A percentile compares a stretch with the other conserved stretches of the same genome.
These are phyloP conservation scores for Pythium dissimile DNA, from an alignment of 352 stramenopile genomes.

Conservation along the genomic window DNA sequence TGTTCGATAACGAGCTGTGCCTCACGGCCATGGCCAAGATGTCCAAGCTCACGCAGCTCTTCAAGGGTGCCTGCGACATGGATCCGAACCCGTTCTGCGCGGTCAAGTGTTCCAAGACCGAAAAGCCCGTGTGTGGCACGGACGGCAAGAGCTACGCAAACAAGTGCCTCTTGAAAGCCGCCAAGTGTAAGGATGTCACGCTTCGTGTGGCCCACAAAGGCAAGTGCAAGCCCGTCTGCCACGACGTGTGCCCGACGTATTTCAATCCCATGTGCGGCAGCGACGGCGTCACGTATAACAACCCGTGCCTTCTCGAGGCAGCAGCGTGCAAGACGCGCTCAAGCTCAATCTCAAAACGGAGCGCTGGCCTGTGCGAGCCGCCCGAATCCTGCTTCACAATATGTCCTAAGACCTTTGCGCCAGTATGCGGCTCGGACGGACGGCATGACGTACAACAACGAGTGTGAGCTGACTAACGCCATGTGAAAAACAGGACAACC, in stretches of 20 bases:
- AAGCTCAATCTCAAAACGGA: background rate
- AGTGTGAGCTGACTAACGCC: background rate
- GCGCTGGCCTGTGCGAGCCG: background rate
- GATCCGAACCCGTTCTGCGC: background rate
- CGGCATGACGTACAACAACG: background rate
- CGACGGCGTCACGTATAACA: background rate
- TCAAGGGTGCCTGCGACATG: background rate
- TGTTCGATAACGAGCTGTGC: background rate
- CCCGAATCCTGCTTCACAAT: background rate
- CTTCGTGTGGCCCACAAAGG: background rate
- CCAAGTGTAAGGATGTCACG: background rate
- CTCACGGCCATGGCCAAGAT: background rate
- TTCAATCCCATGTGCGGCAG: background rate
- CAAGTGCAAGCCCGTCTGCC: background rate
- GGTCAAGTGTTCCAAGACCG: background rate
- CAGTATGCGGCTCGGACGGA: background rate
- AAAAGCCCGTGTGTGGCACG: conserved; percentile 2
- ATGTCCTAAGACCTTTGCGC: background rate
- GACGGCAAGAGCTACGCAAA: conserved; percentile 5
- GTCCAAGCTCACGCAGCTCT: background rate
- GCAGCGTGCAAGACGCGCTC: background rate
- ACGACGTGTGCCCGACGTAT: background rate
- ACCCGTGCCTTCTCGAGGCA: background rate
- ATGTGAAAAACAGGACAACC: no score
- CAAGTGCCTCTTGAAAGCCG: background rate